Evolutionary conservation across 306 rosid genomes (phyloP).

Genomic region (Elaeagnus macrophylla): DNA sequence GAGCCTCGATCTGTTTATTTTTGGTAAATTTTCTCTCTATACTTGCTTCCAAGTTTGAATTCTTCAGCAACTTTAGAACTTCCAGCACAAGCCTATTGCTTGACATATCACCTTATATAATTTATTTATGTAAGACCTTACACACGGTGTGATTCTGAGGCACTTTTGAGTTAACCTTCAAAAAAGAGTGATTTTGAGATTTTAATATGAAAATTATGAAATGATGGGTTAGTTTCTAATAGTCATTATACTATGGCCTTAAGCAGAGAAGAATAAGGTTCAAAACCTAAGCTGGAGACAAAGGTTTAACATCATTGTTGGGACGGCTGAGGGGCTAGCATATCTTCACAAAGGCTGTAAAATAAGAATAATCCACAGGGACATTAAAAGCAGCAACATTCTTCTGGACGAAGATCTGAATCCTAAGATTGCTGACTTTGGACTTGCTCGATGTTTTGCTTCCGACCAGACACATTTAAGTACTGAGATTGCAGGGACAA

Average conservation of each 20-base stretch:
- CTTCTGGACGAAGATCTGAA: slow-evolving; percentile 67
- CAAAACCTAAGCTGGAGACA: slow-evolving; percentile 66
- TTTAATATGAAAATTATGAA: too few species aligned
- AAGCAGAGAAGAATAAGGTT: slow-evolving; percentile 53
- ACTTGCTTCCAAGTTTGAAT: neutral
- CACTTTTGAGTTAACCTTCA: too few species aligned
- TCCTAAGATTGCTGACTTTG: slow-evolving; percentile 83
- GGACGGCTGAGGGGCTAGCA: slow-evolving; percentile 84
- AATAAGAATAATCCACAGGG: slow-evolving; percentile 72
- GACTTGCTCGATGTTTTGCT: slow-evolving; percentile 77
- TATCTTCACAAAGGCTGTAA: slow-evolving; percentile 69
- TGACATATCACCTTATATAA: too few species aligned
- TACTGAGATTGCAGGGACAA: slow-evolving; percentile 90
- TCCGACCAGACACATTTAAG: slow-evolving; percentile 67
- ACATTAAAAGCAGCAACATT: slow-evolving; percentile 81
- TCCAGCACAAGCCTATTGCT: too few species aligned
- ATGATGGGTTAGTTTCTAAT: neutral
- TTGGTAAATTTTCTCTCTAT: slow-evolving; percentile 38
- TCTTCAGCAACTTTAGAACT: too few species aligned
- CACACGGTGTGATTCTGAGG: too few species aligned
- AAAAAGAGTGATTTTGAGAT: too few species aligned
- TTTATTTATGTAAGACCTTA: neutral
- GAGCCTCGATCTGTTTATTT: slow-evolving; percentile 70
- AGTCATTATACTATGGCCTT: neutral
- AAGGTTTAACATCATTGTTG: slow-evolving; percentile 48